Base-by-base conservation (phyloP, 2,329 filamentous ascomycete genomes). In the Escovopsis sp. region DNA sequence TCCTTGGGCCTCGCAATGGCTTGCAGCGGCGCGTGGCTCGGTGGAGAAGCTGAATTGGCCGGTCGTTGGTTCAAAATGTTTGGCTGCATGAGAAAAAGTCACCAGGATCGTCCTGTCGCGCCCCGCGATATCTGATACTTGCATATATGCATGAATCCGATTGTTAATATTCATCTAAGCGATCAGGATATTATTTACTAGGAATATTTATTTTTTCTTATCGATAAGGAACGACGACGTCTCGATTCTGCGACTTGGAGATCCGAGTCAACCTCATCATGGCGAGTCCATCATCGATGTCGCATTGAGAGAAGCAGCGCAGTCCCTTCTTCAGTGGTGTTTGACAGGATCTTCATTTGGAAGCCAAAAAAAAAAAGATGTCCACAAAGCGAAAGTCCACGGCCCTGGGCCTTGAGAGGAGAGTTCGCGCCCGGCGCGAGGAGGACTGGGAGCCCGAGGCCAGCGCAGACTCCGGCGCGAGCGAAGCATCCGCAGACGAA, bases 371-470 rank as follows among this genome's bases (percentile, higher is more conserved):
- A n/a, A n/a, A 6, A 20, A 48, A 16, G 20, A 65, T 66, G 63
- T 48, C 58, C 1, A 46, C 56, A 0, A 61, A 62, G 45, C 61
- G 71, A 34, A 71, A 67, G 50, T 41, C 56, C 3, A 56, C 59
- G 2, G 53, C 55, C 1, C 34, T 53, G 7, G 60, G 57, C 10
- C 52, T 68, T 2, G 61, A 65, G 45, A 58, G 66, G 43, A 59
- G 66, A 35, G 67, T 71, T 1, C 63, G 64, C 31, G 58, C 63
- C 2, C 57, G 67, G 38, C 62, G 54, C 27, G 63, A 70, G 25
- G 66, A 69, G 24, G 59, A 67, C 40, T 63, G 61, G 50, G 59
- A 67, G 20, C 46, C 52, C 20, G 51, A 56, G 24, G 56, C 48
- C 41, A 60, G 57, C 49, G 60, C 57, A 12, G 48, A 47, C 24